These are phyloP conservation scores for Neurospora sp. DNA, from an alignment of 495 filamentous ascomycete species.

Conservation along the genomic window DNA sequence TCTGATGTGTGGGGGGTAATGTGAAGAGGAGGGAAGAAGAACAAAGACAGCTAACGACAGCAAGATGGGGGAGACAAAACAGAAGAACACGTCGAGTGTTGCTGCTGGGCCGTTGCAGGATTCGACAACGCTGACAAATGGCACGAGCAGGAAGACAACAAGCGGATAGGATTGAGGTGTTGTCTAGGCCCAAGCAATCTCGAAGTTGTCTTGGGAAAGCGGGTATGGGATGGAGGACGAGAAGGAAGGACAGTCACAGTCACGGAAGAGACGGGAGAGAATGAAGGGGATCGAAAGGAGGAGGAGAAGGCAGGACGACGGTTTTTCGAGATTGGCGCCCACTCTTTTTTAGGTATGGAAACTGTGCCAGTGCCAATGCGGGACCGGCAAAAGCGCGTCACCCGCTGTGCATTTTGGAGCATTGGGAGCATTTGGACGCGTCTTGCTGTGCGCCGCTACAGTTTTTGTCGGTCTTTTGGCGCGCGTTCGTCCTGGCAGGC, in stretches of 20 bases:
- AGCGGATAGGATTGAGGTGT: background rate
- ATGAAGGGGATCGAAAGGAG: background rate
- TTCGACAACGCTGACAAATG: background rate
- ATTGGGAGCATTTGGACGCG: background rate
- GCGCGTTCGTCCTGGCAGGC: background rate
- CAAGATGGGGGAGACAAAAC: background rate
- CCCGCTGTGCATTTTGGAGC: background rate
- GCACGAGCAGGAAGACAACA: background rate
- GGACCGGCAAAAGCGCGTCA: background rate
- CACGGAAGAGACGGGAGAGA: background rate
- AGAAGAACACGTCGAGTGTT: background rate
- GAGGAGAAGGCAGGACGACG: background rate
- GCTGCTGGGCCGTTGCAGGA: background rate
- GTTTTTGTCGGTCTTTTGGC: background rate
- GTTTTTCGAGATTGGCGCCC: background rate
- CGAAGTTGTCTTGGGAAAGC: background rate
- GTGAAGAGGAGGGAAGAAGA: background rate
- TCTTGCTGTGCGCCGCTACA: background rate
- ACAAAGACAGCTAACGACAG: background rate
- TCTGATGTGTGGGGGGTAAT: slow-evolving; percentile 1
- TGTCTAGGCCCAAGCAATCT: background rate
- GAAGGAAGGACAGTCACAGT: slow-evolving; percentile 1
- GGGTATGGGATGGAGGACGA: background rate
- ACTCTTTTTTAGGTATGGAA: background rate
- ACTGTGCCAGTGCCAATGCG: background rate